phyloP scores from a whole-genome alignment of 1,284 basidiomycete genomes.

The Caloboletus inedulis region DNA sequence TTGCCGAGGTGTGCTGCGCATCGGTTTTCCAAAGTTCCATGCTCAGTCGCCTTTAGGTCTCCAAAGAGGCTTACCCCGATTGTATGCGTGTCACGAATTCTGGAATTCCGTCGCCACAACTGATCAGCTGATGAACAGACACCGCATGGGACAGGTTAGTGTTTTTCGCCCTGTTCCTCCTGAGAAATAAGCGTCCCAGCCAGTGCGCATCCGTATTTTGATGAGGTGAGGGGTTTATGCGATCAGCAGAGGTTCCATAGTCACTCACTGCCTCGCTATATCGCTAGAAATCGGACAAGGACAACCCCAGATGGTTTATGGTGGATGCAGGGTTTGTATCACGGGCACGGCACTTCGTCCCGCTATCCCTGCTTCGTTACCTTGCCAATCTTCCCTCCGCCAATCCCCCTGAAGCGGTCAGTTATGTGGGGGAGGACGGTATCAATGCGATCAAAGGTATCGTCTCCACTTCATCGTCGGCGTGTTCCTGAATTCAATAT shows the following conservation, averaged over 20 bases:
- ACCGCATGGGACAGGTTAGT: slow-evolving; percentile 86
- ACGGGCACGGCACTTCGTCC: slow-evolving; percentile 72
- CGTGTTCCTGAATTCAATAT: slow-evolving; percentile 2
- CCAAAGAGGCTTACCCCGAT: slow-evolving; percentile 86
- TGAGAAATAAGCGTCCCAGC: slow-evolving; percentile 4
- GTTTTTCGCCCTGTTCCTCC: slow-evolving; percentile 1
- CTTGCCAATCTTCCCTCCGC: slow-evolving; percentile 44
- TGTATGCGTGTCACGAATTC: slow-evolving; percentile 48
- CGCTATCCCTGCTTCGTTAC: slow-evolving; percentile 71
- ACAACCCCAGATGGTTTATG: slow-evolving; percentile 91
- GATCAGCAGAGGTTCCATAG: neutral
- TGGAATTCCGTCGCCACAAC: slow-evolving; percentile 8
- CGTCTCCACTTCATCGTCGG: slow-evolving; percentile 4
- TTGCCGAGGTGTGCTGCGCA: slow-evolving; percentile 62
- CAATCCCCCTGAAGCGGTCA: slow-evolving; percentile 50
- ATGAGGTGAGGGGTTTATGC: slow-evolving; percentile 50
- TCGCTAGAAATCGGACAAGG: slow-evolving; percentile 68
- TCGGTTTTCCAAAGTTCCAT: neutral
- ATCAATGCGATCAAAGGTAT: slow-evolving; percentile 60
- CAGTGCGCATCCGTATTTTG: slow-evolving; percentile 85
- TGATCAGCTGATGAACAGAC: slow-evolving; percentile 45
- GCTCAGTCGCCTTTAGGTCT: slow-evolving; percentile 47
- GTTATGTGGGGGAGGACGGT: slow-evolving; percentile 61
- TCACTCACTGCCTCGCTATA: slow-evolving; percentile 2
- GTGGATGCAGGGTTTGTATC: slow-evolving; percentile 75